Conservation (phyloP, 2,329 filamentous ascomycete genomes). For the Fusarium sp. region DNA sequence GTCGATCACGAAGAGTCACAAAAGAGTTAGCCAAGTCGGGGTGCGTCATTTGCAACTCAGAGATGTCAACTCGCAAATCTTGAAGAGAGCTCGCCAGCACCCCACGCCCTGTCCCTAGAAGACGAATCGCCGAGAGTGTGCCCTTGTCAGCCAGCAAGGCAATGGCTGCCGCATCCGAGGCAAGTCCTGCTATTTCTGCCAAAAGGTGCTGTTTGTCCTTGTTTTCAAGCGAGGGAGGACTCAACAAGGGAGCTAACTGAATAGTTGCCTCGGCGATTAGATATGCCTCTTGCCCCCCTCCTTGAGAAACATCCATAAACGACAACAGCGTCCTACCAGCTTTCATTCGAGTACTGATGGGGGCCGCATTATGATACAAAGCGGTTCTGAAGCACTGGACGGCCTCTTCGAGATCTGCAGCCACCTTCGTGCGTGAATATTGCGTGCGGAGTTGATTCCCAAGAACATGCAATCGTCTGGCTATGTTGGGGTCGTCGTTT, state of each 20-base stretch:
- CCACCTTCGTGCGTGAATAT: background rate
- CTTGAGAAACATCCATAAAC: background rate
- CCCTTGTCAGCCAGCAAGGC: background rate
- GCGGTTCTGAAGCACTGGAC: background rate
- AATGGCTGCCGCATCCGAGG: background rate
- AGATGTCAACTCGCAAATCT: background rate
- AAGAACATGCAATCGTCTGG: background rate
- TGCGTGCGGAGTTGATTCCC: background rate
- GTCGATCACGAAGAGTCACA: background rate
- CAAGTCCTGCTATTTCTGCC: background rate
- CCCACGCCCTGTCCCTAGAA: background rate
- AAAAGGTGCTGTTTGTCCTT: background rate
- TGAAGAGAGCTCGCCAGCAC: background rate
- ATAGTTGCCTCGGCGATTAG: background rate
- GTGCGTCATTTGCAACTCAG: background rate
- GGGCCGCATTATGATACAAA: background rate
- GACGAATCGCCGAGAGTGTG: background rate
- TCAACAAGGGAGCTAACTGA: background rate
- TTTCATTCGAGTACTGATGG: background rate
- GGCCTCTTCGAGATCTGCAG: background rate
- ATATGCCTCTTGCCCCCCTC: background rate
- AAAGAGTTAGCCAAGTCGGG: background rate
- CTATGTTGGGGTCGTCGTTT: background rate
- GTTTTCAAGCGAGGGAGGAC: background rate
- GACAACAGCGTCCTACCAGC: background rate